Percentiles rank a stretch among this genome's conserved stretches.
These are phyloP conservation scores for Moricandia arvensis DNA, from an alignment of 345 rosid genomes.

Conservation along the genomic window DNA sequence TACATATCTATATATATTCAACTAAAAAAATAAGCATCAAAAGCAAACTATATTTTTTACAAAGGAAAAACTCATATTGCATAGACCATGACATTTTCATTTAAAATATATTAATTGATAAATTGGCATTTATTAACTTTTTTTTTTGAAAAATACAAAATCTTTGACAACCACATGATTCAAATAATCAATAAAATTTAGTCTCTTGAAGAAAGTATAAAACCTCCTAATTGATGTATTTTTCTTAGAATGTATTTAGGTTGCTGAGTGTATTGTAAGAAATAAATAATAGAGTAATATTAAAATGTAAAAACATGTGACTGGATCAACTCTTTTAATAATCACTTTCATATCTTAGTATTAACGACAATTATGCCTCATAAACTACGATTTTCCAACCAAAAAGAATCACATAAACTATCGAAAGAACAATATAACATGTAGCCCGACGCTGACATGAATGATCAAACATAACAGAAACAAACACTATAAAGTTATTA, in stretches of 20 bases:
- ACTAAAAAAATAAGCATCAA: neutral
- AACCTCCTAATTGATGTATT: neutral
- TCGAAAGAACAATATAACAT: conserved; percentile 10
- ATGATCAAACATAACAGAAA: conserved; percentile 31
- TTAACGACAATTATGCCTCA: conserved; percentile 12
- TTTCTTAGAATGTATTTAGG: neutral
- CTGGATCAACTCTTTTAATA: conserved; percentile 8
- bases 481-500: conserved; percentile 11
- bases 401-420: neutral
- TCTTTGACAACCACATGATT: neutral
- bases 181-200: neutral
- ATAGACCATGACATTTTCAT: too few species aligned
- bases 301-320: conserved; percentile 23
- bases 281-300: neutral
- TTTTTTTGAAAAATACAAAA: neutral
- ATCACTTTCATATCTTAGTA: conserved; percentile 3
- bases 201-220: neutral
- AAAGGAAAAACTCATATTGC: too few species aligned
- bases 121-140: too few species aligned
- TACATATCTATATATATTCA: neutral
- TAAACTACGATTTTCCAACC: conserved; percentile 10
- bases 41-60: neutral
- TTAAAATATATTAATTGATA: too few species aligned
- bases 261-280: neutral
- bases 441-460: conserved; percentile 23